A percentile compares a stretch with the other conserved stretches of the same genome.
Evolutionary conservation across 805 yeast genomes (phyloP).

Genomic region (Suhomyces sp.): DNA sequence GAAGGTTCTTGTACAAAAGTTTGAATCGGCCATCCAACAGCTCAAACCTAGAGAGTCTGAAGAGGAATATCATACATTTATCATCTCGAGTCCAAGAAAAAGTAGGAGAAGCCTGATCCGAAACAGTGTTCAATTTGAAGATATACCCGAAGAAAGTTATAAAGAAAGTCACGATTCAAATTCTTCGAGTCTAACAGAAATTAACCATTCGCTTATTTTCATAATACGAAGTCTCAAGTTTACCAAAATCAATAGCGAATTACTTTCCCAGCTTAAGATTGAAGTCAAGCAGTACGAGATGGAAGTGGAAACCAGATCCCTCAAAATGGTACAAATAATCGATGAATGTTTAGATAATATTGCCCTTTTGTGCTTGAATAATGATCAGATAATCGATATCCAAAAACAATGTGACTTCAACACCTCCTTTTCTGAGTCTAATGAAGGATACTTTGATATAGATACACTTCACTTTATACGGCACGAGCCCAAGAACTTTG

Average conservation of each 20-base stretch:
- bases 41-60: constrained; percentile 9
- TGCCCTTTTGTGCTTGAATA: constrained; percentile 25
- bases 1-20: constrained; percentile 27
- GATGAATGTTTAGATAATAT: constrained; percentile 25
- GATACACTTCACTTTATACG: constrained; percentile 37
- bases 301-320: constrained; percentile 23
- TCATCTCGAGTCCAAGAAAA: constrained; percentile 29
- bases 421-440: constrained; percentile 4
- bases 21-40: constrained; percentile 23
- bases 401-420: constrained; percentile 26
- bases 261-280: constrained; percentile 17
- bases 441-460: constrained; percentile 34
- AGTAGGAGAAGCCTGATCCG: background rate
- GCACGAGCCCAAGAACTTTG: constrained; percentile 38
- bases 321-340: constrained; percentile 22
- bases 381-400: constrained; percentile 30
- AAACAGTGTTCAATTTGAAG: background rate
- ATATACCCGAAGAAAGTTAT: too few relatives aligned
- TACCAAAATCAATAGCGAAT: constrained; percentile 35
- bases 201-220: constrained; percentile 36
- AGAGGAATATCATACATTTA: constrained; percentile 10
- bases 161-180: too few relatives aligned
- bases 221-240: constrained; percentile 34
- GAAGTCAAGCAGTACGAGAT: constrained; percentile 26
- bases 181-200: constrained; percentile 12